A percentile compares a stretch with the other conserved stretches of the same genome.
Conservation (phyloP, 176 grass and related monocot genomes). For the Otatea glauca region DNA sequence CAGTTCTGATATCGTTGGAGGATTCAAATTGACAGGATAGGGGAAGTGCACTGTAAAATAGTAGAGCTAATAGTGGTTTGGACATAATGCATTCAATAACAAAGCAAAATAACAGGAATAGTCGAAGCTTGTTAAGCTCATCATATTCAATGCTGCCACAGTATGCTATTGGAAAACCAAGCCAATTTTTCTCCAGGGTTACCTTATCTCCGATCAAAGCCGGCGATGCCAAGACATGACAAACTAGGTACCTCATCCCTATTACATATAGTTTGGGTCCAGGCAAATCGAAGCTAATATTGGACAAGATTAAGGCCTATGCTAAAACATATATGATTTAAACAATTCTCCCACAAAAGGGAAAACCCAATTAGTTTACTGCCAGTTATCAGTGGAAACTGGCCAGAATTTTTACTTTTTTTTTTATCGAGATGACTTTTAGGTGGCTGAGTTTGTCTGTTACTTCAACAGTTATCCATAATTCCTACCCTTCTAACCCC, state of each 20-base stretch:
- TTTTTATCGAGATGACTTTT: not conserved
- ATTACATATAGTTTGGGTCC: not conserved
- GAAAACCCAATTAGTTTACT: slow-evolving; percentile 2
- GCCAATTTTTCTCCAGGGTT: not conserved
- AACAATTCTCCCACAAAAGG: not conserved
- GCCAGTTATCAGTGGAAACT: not conserved
- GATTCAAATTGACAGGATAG: not conserved
- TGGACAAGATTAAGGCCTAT: not conserved
- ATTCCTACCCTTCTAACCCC: not conserved
- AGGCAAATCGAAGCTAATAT: slow-evolving; percentile 7
- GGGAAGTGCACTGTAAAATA: slow-evolving; percentile 1
- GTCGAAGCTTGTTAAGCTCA: not conserved
- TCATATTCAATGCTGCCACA: not conserved
- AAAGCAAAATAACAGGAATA: not conserved
- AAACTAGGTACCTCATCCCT: slow-evolving; percentile 18
- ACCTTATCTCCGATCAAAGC: not conserved
- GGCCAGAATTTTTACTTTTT: not conserved
- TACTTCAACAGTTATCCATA: slow-evolving; percentile 29
- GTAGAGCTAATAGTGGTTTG: not conserved
- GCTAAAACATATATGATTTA: not conserved
- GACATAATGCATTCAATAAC: not conserved
- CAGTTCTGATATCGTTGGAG: not conserved
- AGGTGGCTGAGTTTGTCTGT: not conserved
- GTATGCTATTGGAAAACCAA: slow-evolving; percentile 12
- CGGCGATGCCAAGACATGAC: not conserved